Conservation (phyloP, 768 basidiomycete genomes). For the Agaricus sinodeliciosus region DNA sequence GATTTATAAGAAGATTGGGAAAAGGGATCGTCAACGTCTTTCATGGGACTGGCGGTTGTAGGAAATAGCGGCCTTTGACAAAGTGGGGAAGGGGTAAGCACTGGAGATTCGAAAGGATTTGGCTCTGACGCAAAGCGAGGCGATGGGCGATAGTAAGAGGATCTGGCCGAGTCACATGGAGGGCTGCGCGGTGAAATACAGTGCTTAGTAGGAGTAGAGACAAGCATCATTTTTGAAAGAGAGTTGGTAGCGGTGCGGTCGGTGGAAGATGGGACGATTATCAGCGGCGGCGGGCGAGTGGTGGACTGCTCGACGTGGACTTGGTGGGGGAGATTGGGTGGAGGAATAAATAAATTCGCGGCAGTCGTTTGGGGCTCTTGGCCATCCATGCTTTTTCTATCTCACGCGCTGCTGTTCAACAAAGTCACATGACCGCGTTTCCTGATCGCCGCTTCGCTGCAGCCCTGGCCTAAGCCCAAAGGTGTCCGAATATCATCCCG, state of each 20-base stretch:
- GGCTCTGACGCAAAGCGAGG: conserved; percentile 24
- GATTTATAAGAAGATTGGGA: conserved; percentile 45
- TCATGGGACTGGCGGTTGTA: conserved; percentile 16
- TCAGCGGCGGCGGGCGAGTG: background rate
- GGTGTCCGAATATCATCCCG: background rate
- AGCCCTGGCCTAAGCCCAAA: background rate
- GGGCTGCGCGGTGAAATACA: conserved; percentile 23
- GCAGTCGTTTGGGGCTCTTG: conserved; percentile 9
- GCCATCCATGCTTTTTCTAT: conserved; percentile 25
- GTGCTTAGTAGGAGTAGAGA: conserved; percentile 36
- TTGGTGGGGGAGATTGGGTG: conserved; percentile 5
- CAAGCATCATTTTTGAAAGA: conserved; percentile 32
- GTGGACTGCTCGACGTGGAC: conserved; percentile 6
- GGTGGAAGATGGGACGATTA: conserved; percentile 16
- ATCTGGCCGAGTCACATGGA: conserved; percentile 23
- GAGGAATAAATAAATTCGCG: conserved; percentile 22
- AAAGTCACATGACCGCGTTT: conserved; percentile 38
- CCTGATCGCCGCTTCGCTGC: conserved; percentile 4
- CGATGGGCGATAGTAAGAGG: conserved; percentile 30
- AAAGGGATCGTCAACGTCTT: conserved; percentile 46
- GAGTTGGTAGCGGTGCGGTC: conserved; percentile 17
- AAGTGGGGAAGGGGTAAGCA: conserved; percentile 62
- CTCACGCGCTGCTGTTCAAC: conserved; percentile 35
- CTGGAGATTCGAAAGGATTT: conserved; percentile 44
- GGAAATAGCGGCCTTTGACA: conserved; percentile 37